phyloP scores from a whole-genome alignment of 2,329 filamentous ascomycete genomes.

The Sordariomycetes sp. region DNA sequence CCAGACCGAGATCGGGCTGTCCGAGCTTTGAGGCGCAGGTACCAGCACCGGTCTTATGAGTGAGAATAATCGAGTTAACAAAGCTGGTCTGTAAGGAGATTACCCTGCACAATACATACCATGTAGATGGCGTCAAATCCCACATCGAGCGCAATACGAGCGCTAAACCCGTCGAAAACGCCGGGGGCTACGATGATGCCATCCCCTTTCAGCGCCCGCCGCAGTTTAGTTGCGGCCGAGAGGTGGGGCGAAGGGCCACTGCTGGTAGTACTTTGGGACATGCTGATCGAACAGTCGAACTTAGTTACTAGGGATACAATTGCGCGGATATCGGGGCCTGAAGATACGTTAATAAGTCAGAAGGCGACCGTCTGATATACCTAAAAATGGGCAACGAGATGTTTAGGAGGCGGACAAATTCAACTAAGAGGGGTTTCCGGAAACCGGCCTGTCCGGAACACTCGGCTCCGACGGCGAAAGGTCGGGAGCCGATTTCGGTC shows the following conservation, averaged over 20 bases:
- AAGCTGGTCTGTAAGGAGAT: background rate
- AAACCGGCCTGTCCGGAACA: too few relatives aligned
- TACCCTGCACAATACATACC: constrained; percentile 26
- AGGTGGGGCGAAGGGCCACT: background rate
- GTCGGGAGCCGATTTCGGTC: background rate
- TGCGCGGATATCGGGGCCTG: too few relatives aligned
- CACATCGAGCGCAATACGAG: constrained; percentile 49
- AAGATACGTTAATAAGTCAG: too few relatives aligned
- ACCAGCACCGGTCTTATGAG: constrained; percentile 46
- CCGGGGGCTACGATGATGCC: constrained; percentile 48
- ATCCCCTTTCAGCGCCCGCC: constrained; percentile 23
- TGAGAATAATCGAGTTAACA: background rate
- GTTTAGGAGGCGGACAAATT: too few relatives aligned
- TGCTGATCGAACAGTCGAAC: background rate
- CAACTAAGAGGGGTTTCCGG: too few relatives aligned
- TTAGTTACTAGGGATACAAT: background rate
- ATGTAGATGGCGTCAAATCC: constrained; percentile 59
- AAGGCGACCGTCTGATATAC: too few relatives aligned
- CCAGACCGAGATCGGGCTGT: constrained; percentile 51
- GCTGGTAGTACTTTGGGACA: background rate
- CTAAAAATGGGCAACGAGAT: too few relatives aligned
- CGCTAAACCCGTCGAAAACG: constrained; percentile 59
- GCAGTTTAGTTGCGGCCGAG: constrained; percentile 21
- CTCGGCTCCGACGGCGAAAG: background rate
- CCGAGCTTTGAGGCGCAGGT: constrained; percentile 51